Evolutionary conservation across 305 asterid genomes (phyloP), one percentile per base, ranked within the genome.

Genomic region (Withania somnifera): DNA sequence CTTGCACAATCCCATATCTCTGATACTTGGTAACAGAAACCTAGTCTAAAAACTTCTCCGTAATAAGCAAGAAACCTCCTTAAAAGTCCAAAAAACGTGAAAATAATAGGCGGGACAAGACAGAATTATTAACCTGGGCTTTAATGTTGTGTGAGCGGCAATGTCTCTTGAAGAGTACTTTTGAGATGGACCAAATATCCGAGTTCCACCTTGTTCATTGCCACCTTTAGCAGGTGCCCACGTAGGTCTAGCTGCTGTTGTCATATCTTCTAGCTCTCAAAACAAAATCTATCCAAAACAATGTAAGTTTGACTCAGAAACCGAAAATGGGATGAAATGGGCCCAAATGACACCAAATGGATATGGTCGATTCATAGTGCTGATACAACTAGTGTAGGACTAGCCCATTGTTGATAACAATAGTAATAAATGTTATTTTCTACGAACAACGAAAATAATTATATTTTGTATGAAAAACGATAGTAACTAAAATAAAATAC

Each of bases 181-280:
- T 85, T 93, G 98, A 34, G 98, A 95, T 7, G 98, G 95, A 15
- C 98, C 98, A 81, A 95, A 95, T 45, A 95, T 95, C 45, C 98
- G 90, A 42, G 98, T 85, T 1, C 98, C 98, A 1, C 98, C 98
- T 87, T 95, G 98, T 82, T 93, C 98, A 83, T 93, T 92, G 69
- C 98, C 98, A 77, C 98, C 98, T 85, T 95, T 93, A 0, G 98
- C 98, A 60, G 98, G 98, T 79, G 98, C 98, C 98, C 98, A 95
- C 17, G 98, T 95, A 28, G 98, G 98, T 87, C 98, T 91, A 7
- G 98, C 98, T 30, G 98, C 98, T 15, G 98, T 95, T 87, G 98
- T 95, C 98, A 93, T 95, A 4, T n/a, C 53, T 56, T 22, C 60
- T 4, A 14, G 56, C n/a, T 9, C 56, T 52, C 45, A 13, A 26